These are phyloP conservation scores for Spatholobus suberectus DNA, from an alignment of 306 rosid genomes.

Conservation along the genomic window DNA sequence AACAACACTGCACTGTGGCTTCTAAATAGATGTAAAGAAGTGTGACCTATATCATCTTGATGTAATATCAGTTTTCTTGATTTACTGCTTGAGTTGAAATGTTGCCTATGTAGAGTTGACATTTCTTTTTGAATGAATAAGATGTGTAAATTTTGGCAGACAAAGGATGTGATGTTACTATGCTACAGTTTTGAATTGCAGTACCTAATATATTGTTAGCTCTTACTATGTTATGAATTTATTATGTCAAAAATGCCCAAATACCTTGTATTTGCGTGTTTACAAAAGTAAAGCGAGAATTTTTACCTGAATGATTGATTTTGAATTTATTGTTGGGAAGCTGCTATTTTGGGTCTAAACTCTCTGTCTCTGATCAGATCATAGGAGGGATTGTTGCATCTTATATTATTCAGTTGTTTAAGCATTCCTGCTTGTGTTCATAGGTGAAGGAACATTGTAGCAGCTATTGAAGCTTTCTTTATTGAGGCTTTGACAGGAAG, in stretches of 20 bases:
- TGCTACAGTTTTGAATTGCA: background rate
- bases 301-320: background rate
- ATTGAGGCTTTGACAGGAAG: background rate
- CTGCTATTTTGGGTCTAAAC: slow-evolving; percentile 2
- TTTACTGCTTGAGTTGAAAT: background rate
- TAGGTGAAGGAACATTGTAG: slow-evolving; percentile 3
- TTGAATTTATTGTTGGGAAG: background rate
- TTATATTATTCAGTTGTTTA: slow-evolving; percentile 11
- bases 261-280: background rate
- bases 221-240: background rate
- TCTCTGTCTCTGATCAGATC: background rate
- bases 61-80: background rate
- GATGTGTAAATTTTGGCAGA: background rate
- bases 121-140: background rate
- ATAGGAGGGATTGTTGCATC: background rate
- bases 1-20: background rate
- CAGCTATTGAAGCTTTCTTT: slow-evolving; percentile 16
- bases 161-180: background rate
- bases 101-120: background rate
- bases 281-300: background rate
- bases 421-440: background rate
- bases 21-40: slow-evolving; percentile 17
- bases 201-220: background rate
- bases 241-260: background rate
- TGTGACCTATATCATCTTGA: background rate